Percentiles rank a stretch among this genome's conserved stretches.
These are phyloP conservation scores for Sicyos edulis DNA, from an alignment of 306 rosid species.

Conservation along the genomic window DNA sequence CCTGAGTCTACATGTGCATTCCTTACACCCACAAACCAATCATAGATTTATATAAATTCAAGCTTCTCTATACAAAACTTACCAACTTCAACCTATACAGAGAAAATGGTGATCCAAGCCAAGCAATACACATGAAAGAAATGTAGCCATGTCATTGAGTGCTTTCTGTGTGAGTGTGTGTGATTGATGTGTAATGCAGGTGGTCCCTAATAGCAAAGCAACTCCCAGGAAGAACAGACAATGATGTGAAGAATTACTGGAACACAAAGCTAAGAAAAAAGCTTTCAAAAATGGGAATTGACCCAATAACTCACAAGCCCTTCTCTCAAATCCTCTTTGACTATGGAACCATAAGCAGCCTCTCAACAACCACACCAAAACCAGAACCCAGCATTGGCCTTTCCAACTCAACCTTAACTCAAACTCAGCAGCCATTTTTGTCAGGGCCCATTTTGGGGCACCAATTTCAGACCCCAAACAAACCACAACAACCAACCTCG, in stretches of 20 bases:
- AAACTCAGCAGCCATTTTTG: conserved; percentile 27
- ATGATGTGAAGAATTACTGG: conserved; percentile 95
- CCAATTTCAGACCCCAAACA: conserved; percentile 31
- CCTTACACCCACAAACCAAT: neutral
- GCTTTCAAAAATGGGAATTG: conserved; percentile 83
- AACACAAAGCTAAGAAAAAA: conserved; percentile 87
- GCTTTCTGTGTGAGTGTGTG: neutral
- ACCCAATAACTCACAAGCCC: conserved; percentile 84
- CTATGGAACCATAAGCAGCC: conserved; percentile 52
- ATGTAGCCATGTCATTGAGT: neutral
- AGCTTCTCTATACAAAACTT: neutral
- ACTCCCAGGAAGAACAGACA: conserved; percentile 90
- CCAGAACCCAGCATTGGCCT: conserved; percentile 20
- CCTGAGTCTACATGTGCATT: neutral
- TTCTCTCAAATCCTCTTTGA: conserved; percentile 71
- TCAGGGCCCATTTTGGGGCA: conserved; percentile 32
- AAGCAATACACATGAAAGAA: neutral
- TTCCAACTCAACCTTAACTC: conserved; percentile 22
- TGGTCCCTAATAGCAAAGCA: conserved; percentile 80
- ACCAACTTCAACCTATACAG: neutral
- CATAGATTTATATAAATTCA: neutral
- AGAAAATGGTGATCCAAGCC: neutral
- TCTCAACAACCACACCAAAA: conserved; percentile 28
- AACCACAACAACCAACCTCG: conserved; percentile 51
- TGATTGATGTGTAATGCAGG: conserved; percentile 35